Percentiles rank a stretch among this genome's conserved stretches.
Evolutionary conservation across 176 grass and related monocot genomes (phyloP).

Genomic region (Aegilops umbellulata): DNA sequence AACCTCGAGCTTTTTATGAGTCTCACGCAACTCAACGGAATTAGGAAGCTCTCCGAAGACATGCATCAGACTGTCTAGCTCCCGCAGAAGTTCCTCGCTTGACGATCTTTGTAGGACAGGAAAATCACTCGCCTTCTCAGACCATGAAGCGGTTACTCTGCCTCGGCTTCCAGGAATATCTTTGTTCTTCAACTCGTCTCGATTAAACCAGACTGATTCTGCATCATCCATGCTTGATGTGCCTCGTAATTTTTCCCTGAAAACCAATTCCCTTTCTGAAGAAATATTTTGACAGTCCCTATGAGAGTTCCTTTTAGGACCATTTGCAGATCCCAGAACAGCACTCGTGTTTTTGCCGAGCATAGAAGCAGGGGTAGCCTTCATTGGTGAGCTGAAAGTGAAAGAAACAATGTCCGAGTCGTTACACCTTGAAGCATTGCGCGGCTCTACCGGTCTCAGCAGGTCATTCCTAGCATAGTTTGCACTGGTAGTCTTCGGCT

Average conservation of each 20-base stretch:
- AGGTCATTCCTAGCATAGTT: constrained; percentile 16
- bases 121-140: neutral
- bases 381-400: constrained; percentile 53
- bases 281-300: neutral
- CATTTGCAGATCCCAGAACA: constrained; percentile 29
- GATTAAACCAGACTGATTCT: constrained; percentile 16
- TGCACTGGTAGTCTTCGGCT: constrained; percentile 24
- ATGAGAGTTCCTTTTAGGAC: constrained; percentile 14
- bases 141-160: neutral
- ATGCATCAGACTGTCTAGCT: constrained; percentile 10
- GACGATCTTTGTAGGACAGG: neutral
- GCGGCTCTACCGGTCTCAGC: neutral
- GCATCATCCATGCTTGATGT: neutral
- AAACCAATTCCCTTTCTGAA: neutral
- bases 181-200: constrained; percentile 14
- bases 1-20: constrained; percentile 32
- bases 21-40: neutral
- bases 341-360: constrained; percentile 7
- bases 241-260: constrained; percentile 10
- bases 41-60: neutral
- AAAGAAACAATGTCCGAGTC: constrained; percentile 40
- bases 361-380: constrained; percentile 4
- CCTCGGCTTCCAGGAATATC: neutral
- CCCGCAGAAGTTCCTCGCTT: constrained; percentile 1
- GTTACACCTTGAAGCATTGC: constrained; percentile 26